A percentile compares a stretch with the other conserved stretches of the same genome.
Evolutionary conservation across 495 filamentous ascomycete genomes (phyloP).

Genomic region (Penicillium malachiteum): DNA sequence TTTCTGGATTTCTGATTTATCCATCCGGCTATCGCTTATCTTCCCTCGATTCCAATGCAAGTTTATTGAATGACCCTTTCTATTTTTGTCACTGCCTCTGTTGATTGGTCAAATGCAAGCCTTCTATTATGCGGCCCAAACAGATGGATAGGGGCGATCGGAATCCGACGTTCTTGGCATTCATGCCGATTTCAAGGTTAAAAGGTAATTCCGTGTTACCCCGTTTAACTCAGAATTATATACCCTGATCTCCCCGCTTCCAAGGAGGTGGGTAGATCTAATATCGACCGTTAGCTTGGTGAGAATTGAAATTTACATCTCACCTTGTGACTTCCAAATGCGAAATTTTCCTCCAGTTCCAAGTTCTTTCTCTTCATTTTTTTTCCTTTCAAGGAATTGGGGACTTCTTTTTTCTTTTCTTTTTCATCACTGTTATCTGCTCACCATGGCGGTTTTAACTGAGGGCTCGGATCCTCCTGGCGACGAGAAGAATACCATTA

Average conservation of each 20-base stretch:
- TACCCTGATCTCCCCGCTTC: neutral
- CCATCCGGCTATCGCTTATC: slow-evolving; percentile 27
- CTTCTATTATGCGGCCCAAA: slow-evolving; percentile 1
- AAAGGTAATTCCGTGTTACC: neutral
- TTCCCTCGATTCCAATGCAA: neutral
- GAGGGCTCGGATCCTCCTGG: slow-evolving; percentile 17
- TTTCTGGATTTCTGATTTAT: slow-evolving; percentile 18
- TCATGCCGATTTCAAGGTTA: neutral
- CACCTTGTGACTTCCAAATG: neutral
- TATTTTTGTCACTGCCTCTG: neutral
- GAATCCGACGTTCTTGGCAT: neutral
- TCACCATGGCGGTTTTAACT: slow-evolving; percentile 18
- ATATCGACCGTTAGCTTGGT: neutral
- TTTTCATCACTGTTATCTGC: neutral
- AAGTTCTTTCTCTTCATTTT: neutral
- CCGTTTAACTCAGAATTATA: neutral
- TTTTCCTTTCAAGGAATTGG: neutral
- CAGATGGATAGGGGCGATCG: neutral
- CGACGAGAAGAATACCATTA: slow-evolving; percentile 28
- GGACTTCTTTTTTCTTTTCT: neutral
- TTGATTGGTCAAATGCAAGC: slow-evolving; percentile 6
- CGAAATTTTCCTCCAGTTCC: neutral
- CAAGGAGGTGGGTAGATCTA: neutral
- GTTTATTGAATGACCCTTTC: neutral
- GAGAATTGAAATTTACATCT: neutral